phyloP scores from a whole-genome alignment of 306 rosid species.

The Ziziphus jujuba region DNA sequence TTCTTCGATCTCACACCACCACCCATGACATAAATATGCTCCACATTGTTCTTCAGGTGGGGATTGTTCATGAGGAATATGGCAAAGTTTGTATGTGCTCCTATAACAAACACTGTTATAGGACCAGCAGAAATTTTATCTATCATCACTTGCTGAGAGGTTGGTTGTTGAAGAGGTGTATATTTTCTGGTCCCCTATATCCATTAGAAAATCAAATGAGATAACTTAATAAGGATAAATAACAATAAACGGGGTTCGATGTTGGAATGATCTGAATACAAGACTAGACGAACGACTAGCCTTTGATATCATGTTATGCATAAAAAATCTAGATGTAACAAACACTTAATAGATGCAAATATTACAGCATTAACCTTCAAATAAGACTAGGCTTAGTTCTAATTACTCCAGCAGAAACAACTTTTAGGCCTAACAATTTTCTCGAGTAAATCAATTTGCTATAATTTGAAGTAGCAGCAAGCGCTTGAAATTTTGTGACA shows the following conservation, averaged over 20 bases:
- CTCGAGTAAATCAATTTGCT: too few species aligned
- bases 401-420: too few species aligned
- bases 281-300: too few species aligned
- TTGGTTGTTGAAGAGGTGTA: conserved; percentile 63
- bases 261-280: too few species aligned
- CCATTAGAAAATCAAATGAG: conserved; percentile 28
- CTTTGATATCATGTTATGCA: too few species aligned
- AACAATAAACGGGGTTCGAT: too few species aligned
- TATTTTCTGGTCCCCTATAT: conserved; percentile 72
- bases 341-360: too few species aligned
- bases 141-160: conserved; percentile 84
- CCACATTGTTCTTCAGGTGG: conserved; percentile 69
- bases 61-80: conserved; percentile 86
- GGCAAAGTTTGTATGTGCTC: conserved; percentile 82
- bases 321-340: too few species aligned
- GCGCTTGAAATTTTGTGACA: not conserved
- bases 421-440: too few species aligned
- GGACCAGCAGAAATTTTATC: conserved; percentile 81
- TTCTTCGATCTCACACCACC: conserved; percentile 85
- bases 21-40: conserved; percentile 87
- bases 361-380: too few species aligned
- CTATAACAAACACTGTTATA: conserved; percentile 50
- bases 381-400: too few species aligned
- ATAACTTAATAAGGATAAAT: conserved; percentile 15
- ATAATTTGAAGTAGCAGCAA: not conserved